These are phyloP conservation scores for Myxozyma melibiosi DNA, from an alignment of 805 yeast genomes.

Conservation along the genomic window DNA sequence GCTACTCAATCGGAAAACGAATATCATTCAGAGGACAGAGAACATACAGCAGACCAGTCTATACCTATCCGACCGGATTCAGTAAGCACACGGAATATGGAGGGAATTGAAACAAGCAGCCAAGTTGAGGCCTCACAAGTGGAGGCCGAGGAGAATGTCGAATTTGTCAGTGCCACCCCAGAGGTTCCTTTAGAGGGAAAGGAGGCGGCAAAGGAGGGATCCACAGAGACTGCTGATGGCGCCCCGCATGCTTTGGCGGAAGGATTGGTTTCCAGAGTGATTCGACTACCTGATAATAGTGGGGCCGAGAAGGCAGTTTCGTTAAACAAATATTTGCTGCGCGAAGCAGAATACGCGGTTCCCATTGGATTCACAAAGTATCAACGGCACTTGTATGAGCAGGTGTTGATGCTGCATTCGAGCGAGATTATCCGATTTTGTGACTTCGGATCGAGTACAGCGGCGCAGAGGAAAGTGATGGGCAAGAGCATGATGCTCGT, in stretches of 20 bases:
- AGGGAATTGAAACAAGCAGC: background rate
- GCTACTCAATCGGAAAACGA: background rate
- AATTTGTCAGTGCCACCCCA: conserved; percentile 3
- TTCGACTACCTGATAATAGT: conserved; percentile 24
- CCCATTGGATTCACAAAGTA: conserved; percentile 84
- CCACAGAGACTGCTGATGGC: too few species aligned
- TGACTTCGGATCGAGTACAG: conserved; percentile 53
- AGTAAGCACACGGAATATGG: too few species aligned
- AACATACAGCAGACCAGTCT: too few species aligned
- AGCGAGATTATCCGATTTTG: conserved; percentile 86
- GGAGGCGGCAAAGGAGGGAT: too few species aligned
- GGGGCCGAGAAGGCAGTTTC: conserved; percentile 19
- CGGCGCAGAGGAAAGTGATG: conserved; percentile 50
- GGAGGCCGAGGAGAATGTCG: conserved; percentile 1
- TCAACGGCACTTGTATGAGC: conserved; percentile 87
- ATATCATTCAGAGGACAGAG: background rate
- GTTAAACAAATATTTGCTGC: conserved; percentile 30
- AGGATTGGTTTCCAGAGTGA: conserved; percentile 24
- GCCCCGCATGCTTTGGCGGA: conserved; percentile 24
- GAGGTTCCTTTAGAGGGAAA: background rate
- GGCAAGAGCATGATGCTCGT: conserved; percentile 77
- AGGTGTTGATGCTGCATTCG: conserved; percentile 87
- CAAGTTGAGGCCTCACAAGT: background rate
- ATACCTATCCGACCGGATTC: background rate
- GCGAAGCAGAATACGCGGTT: conserved; percentile 65